A percentile compares a stretch with the other conserved stretches of the same genome.
Evolutionary conservation across 768 basidiomycete genomes (phyloP).

Genomic region (Hygrocybe coccinea): DNA sequence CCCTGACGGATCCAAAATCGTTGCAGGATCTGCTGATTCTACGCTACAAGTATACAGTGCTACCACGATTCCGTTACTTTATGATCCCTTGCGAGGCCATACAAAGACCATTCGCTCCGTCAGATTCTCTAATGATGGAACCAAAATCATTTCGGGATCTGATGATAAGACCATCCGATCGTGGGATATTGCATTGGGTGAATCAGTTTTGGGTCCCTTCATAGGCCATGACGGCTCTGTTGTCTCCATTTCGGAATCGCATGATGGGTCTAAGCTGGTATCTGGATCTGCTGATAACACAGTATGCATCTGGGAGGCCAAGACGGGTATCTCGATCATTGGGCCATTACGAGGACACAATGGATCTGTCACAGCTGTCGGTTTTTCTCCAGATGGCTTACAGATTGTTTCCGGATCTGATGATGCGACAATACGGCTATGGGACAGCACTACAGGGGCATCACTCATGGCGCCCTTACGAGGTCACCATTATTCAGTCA

Average conservation of each 20-base stretch:
- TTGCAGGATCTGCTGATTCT: neutral
- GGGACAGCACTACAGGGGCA: neutral
- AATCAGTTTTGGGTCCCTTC: no score
- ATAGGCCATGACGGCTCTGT: conserved; percentile 5
- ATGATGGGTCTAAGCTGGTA: conserved; percentile 12
- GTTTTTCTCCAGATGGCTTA: conserved; percentile 48
- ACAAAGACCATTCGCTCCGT: neutral
- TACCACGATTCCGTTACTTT: neutral
- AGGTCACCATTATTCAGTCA: neutral
- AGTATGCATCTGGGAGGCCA: conserved; percentile 15
- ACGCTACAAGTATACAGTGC: neutral
- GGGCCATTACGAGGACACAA: conserved; percentile 6
- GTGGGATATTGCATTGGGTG: neutral
- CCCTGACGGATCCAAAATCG: neutral
- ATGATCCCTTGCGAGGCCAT: neutral
- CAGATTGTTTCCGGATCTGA: conserved; percentile 46
- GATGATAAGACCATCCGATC: neutral
- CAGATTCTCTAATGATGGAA: conserved; percentile 8
- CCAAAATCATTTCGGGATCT: conserved; percentile 4
- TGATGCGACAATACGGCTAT: conserved; percentile 45
- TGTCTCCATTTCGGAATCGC: conserved; percentile 15
- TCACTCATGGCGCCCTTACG: neutral
- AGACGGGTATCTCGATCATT: neutral
- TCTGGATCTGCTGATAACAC: conserved; percentile 16
- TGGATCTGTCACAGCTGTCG: conserved; percentile 21